Evolutionary conservation across 179 eudicot genomes (phyloP).

Genomic region (Silene vulgaris): DNA sequence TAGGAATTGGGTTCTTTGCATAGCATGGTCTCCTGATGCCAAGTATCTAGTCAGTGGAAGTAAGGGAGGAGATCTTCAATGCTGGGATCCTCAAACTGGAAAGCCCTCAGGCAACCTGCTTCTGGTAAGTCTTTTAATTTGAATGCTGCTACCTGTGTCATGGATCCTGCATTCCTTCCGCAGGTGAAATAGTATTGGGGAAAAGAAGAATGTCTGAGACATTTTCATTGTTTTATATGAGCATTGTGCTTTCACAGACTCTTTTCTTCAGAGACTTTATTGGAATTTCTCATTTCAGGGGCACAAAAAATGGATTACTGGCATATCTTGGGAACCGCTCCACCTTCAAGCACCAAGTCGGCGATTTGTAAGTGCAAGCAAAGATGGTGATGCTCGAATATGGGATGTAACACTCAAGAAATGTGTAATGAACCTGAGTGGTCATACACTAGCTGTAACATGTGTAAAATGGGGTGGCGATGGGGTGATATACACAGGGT

Average conservation of each 20-base stretch:
- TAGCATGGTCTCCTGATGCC: constrained; percentile 99
- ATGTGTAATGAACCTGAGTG: constrained; percentile 64
- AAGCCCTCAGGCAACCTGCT: constrained; percentile 70
- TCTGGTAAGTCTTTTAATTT: constrained; percentile 36
- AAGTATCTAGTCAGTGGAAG: constrained; percentile 95
- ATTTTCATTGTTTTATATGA: not conserved
- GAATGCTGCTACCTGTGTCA: not conserved
- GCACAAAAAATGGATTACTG: constrained; percentile 98
- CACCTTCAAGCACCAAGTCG: constrained; percentile 92
- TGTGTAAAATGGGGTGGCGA: constrained; percentile 99
- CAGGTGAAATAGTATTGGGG: not conserved
- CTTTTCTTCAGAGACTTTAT: not conserved
- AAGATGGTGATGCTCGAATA: constrained; percentile 98
- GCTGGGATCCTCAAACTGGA: constrained; percentile 95
- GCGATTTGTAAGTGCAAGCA: constrained; percentile 93
- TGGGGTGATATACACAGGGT: constrained; percentile 97
- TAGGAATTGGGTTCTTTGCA: constrained; percentile 92
- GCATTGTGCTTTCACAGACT: not conserved
- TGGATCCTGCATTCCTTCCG: not conserved
- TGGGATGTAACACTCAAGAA: constrained; percentile 74
- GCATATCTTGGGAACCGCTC: constrained; percentile 94
- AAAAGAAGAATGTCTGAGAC: not conserved
- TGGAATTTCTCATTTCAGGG: constrained; percentile 51
- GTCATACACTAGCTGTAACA: constrained; percentile 89
- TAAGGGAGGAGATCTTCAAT: constrained; percentile 83